phyloP scores from a whole-genome alignment of 202 grass and related monocot species.

The Hordeum pubiflorum region DNA sequence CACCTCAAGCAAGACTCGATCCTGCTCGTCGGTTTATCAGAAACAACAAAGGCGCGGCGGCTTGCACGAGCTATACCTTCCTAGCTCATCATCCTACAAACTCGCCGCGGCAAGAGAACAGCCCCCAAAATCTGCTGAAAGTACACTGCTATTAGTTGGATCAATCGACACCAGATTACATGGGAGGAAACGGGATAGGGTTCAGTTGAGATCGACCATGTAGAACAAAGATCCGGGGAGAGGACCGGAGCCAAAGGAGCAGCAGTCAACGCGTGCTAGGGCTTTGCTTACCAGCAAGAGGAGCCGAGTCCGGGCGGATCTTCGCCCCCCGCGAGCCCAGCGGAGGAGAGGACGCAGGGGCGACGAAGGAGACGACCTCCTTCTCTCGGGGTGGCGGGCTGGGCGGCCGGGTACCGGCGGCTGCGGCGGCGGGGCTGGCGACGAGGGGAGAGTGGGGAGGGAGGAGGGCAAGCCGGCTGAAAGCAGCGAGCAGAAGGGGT shows the following conservation, averaged over 20 bases:
- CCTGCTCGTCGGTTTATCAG: neutral
- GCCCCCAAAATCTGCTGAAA: neutral
- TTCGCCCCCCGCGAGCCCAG: neutral
- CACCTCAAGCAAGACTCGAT: neutral
- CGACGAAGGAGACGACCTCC: neutral
- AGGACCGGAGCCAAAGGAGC: neutral
- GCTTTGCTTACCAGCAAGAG: conserved; percentile 4
- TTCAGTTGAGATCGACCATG: neutral
- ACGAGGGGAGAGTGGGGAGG: neutral
- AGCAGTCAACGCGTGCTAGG: neutral
- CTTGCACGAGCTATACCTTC: neutral
- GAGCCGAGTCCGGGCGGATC: conserved; percentile 4
- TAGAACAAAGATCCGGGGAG: neutral
- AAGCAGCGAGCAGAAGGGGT: neutral
- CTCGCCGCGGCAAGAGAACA: neutral
- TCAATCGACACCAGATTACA: neutral
- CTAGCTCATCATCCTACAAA: neutral
- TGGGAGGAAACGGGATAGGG: neutral
- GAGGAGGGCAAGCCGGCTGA: neutral
- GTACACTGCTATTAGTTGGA: neutral
- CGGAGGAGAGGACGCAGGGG: neutral
- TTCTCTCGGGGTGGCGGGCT: neutral
- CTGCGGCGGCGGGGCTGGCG: neutral
- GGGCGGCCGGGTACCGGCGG: neutral
- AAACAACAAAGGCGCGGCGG: neutral